Evolutionary conservation across 306 rosid genomes (phyloP), one percentile per base, ranked within the genome.

Genomic region (Malus asiatica): DNA sequence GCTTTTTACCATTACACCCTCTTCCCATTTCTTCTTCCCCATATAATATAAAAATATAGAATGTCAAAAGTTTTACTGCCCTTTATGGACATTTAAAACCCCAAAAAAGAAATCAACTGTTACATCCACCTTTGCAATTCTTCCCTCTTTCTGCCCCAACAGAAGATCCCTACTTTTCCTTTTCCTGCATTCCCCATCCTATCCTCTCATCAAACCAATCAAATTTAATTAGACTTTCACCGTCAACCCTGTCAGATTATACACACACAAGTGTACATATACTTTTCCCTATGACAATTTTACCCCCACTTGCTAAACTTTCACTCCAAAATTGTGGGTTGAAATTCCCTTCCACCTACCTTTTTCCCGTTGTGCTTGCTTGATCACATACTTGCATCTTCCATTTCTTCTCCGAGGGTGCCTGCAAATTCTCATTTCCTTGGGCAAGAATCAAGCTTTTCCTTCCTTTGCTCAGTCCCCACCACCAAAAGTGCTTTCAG

Each of bases 211-310:
- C 80, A 81, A 88, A 87, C 89, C 91, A 90, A 88, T 82, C 73
- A 79, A 85, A 83, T 84, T 82, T 75, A 87, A 83, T 85, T 79
- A 77, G 89, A 84, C 73, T 72, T 58, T 68, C 78, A 77, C 57
- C 82, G 82, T 80, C 87, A 77, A 82, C 86, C 86, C 85, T 69
- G 88, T 88, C 96, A 88, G 89, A 82, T 64, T 88, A 86, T 90
- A 81, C 80, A 90, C 93, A 88, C 76, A 45, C 72, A 48, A 64
- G 64, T 84, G 68, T 71, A 91, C 91, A 84, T 27, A 22, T 64
- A 30, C 48, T 72, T 33, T 60, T 70, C 74, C 62, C 53, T 40
- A 40, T 71, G 77, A 74, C 80, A 18, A 44, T 61, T 19, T 61
- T 42, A 48, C 55, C 79, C 76, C 71, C 83, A 48, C 55, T 55